phyloP scores from a whole-genome alignment of 2,329 filamentous ascomycete species.

The Hypoxylon sp. region DNA sequence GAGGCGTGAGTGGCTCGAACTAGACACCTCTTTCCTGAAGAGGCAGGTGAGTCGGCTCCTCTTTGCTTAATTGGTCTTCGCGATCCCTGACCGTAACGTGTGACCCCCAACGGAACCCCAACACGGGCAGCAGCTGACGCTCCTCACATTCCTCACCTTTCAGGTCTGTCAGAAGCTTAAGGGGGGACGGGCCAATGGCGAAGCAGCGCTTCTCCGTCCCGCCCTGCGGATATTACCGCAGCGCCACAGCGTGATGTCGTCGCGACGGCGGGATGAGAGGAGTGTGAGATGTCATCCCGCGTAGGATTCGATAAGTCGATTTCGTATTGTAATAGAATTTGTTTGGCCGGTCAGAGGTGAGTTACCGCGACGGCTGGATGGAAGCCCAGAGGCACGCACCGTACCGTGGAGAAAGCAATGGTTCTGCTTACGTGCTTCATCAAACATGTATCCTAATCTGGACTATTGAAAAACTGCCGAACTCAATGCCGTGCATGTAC shows the following conservation, averaged over 20 bases:
- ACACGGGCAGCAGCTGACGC: conserved; percentile 1
- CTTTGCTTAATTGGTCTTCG: conserved; percentile 7
- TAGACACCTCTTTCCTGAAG: conserved; percentile 31
- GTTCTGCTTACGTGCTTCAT: conserved; percentile 1
- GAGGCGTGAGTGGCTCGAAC: conserved; percentile 33
- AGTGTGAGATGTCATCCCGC: conserved; percentile 27
- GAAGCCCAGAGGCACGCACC: background rate
- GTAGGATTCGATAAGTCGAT: conserved; percentile 36
- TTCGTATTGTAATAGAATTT: conserved; percentile 15
- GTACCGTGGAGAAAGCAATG: conserved; percentile 3
- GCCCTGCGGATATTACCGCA: conserved; percentile 26
- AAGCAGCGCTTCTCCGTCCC: conserved; percentile 17
- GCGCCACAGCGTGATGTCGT: conserved; percentile 13
- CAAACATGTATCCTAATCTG: background rate
- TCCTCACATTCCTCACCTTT: background rate
- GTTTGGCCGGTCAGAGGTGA: conserved; percentile 4
- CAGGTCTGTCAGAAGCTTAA: conserved; percentile 37
- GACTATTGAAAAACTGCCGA: conserved; percentile 5
- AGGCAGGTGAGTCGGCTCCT: conserved; percentile 27
- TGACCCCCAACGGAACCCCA: conserved; percentile 29
- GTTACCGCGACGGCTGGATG: background rate
- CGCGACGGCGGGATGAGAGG: conserved; percentile 18
- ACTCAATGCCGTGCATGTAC: background rate
- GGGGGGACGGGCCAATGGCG: conserved; percentile 19
- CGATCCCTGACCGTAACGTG: conserved; percentile 16